phyloP scores from a whole-genome alignment of 2,329 filamentous ascomycete species.

The Alternaria ventricosa region DNA sequence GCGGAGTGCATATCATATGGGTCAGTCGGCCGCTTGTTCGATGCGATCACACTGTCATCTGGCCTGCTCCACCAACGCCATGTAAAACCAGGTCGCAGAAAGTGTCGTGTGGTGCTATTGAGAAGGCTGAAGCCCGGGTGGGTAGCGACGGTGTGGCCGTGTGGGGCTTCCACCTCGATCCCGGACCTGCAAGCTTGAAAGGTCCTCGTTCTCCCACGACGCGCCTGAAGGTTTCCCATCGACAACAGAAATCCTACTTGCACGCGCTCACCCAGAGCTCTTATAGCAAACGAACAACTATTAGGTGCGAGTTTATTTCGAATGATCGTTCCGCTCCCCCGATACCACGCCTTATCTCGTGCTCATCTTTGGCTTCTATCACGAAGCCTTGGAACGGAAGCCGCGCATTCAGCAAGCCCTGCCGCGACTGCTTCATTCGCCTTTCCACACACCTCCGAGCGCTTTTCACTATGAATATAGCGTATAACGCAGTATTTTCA shows the following conservation, averaged over 20 bases:
- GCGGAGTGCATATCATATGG: too few species aligned
- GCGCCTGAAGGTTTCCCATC: not conserved
- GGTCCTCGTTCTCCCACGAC: not conserved
- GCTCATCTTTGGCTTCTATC: not conserved
- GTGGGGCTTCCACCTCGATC: not conserved
- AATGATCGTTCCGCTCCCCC: not conserved
- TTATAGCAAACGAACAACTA: not conserved
- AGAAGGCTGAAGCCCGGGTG: not conserved
- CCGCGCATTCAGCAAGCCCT: not conserved
- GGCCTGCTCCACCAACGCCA: too few species aligned
- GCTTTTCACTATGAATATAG: not conserved
- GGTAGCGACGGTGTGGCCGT: not conserved
- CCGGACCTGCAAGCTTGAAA: not conserved
- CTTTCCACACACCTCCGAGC: not conserved
- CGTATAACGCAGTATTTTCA: not conserved
- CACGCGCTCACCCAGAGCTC: not conserved
- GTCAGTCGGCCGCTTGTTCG: too few species aligned
- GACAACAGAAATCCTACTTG: not conserved
- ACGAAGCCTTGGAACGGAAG: not conserved
- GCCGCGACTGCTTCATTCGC: not conserved
- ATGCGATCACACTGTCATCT: too few species aligned
- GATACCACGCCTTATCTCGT: not conserved
- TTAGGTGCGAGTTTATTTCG: not conserved
- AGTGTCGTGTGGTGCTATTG: too few species aligned
- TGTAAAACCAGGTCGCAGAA: too few species aligned